Evolutionary conservation across 208 protist species (phyloP).

Genomic region (Trypanosoma congolense): DNA sequence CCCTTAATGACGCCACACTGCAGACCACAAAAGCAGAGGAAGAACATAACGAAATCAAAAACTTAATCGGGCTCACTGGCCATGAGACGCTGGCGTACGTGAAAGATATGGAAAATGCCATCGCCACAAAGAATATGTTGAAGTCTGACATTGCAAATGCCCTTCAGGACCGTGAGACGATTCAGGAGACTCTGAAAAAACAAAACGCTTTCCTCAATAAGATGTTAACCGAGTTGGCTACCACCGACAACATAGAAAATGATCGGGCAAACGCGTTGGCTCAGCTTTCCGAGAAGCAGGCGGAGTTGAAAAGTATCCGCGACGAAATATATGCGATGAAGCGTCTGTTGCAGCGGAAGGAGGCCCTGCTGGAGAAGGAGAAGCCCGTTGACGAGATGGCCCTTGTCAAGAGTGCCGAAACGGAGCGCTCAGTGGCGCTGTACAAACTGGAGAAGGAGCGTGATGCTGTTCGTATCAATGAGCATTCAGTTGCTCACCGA

Average conservation of each 20-base stretch:
- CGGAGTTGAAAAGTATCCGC: constrained; percentile 37
- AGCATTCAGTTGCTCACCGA: constrained; percentile 52
- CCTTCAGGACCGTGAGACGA: constrained; percentile 3
- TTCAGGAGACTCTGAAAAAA: constrained; percentile 2
- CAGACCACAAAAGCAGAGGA: constrained; percentile 8
- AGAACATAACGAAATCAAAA: constrained; percentile 10
- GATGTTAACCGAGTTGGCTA: constrained; percentile 29
- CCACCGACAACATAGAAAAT: constrained; percentile 42
- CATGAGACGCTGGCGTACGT: neutral
- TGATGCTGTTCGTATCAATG: constrained; percentile 48
- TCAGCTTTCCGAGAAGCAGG: constrained; percentile 53
- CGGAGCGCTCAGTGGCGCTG: constrained; percentile 53
- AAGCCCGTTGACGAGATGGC: constrained; percentile 37
- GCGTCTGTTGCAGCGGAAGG: constrained; percentile 36
- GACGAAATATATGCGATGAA: constrained; percentile 28
- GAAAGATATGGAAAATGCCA: neutral
- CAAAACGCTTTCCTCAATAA: constrained; percentile 3
- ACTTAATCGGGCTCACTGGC: constrained; percentile 1
- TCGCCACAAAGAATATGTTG: neutral
- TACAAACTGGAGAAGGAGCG: constrained; percentile 47
- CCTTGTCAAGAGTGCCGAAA: constrained; percentile 44
- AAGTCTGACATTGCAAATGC: constrained; percentile 10
- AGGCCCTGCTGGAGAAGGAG: constrained; percentile 47
- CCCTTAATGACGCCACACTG: neutral
- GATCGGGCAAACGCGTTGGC: constrained; percentile 41